Conservation (phyloP, 176 grass and related monocot species). For the Carex parvula region DNA sequence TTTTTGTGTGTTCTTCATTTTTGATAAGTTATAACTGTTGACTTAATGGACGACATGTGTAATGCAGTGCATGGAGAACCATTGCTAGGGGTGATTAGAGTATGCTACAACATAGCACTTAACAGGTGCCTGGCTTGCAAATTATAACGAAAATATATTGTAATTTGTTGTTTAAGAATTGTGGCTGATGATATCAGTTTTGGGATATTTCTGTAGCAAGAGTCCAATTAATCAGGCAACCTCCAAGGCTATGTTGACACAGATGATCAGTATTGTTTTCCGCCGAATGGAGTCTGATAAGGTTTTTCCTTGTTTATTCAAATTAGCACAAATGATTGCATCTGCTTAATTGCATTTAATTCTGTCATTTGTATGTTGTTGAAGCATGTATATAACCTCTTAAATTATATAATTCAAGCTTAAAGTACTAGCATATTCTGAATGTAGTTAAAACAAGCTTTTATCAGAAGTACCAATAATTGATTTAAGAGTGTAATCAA, state of each 20-base stretch:
- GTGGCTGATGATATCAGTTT: constrained; percentile 33
- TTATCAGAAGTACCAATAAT: neutral
- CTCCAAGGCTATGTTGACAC: constrained; percentile 99
- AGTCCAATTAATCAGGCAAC: constrained; percentile 97
- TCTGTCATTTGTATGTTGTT: constrained; percentile 1
- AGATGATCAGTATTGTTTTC: constrained; percentile 99
- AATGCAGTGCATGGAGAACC: constrained; percentile 94
- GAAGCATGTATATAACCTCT: neutral
- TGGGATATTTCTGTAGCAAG: constrained; percentile 58
- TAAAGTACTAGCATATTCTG: neutral
- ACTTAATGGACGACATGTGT: neutral
- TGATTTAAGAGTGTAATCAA: neutral
- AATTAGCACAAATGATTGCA: neutral
- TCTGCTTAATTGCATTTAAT: neutral
- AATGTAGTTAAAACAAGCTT: neutral
- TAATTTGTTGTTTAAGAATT: constrained; percentile 26
- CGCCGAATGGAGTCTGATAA: constrained; percentile 90
- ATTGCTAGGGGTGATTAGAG: constrained; percentile 95
- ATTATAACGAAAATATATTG: constrained; percentile 19
- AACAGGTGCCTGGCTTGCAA: constrained; percentile 68
- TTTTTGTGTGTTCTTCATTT: constrained; percentile 8
- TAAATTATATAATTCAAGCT: neutral
- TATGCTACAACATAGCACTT: constrained; percentile 99
- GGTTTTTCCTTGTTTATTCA: constrained; percentile 32
- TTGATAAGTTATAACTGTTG: neutral